Base-by-base conservation (phyloP, 1,284 basidiomycete species). In the Thecaphora thlaspeos region DNA sequence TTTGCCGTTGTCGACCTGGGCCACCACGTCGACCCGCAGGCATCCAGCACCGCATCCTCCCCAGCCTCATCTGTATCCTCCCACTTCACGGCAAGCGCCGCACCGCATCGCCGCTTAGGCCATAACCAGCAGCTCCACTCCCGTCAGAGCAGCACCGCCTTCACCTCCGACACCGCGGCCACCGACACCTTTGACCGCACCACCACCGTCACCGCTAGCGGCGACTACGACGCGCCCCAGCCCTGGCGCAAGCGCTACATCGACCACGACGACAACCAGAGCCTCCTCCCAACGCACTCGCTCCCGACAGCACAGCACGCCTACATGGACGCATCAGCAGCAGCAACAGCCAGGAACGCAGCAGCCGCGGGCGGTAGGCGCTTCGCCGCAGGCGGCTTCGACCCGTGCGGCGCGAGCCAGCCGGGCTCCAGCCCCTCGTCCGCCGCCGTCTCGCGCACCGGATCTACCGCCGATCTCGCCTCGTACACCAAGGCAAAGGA, bases 231-330 rank as follows among this genome's bases (percentile, higher is more conserved):
- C 5, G 55, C 61, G 2, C 36, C 36, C 18, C 41, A 56, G 5
- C 51, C 62, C 5, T 65, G 56, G 28, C 62, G 62, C 46, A 65
- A 65, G 41, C 57, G 62, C 9, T 65, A 54, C 43, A 51, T 60
- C 15, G 62, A 65, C 24, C 57, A 60, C 30, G 56, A 60, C 24
- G 56, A 60, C 24, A 26, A 28, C 26, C 26, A 28, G 11, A 7
- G 54, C 36, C 48, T 65, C 12, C 54, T 65, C 1, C 62, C 62
- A 23, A 65, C 62, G 1, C 46, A 65, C 34, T 65, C 62, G 2
- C 62, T 57, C 1, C 57, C 55, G 3, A 9, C 53, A 2, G 32
- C 53, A 34, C 51, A 14, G 51, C 41, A n/a, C 42, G 48, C n/a
- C 41, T 30, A 10, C 51, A 60, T 9, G 36, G 36, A 37, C 36